phyloP scores from a whole-genome alignment of 371 early-diverging fungal genomes.

The Apophysomyces elegans region DNA sequence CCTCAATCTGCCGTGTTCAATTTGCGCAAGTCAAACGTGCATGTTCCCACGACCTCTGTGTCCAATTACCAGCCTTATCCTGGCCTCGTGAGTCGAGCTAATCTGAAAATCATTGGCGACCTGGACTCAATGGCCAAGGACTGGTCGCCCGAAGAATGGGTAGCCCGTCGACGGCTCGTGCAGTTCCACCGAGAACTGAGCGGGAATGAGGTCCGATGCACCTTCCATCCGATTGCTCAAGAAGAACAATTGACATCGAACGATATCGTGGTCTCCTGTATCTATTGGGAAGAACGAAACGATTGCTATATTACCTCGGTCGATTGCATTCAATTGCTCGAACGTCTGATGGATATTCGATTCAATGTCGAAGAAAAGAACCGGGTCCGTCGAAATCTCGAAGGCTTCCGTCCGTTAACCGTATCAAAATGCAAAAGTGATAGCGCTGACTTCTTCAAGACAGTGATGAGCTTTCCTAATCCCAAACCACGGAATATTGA shows the following conservation, averaged over 20 bases:
- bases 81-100: conserved; percentile 67
- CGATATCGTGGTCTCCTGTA: conserved; percentile 75
- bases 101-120: conserved; percentile 63
- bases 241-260: conserved; percentile 53
- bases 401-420: conserved; percentile 79
- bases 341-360: conserved; percentile 68
- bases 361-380: conserved; percentile 87
- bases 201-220: conserved; percentile 64
- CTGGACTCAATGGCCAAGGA: conserved; percentile 58
- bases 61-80: conserved; percentile 51
- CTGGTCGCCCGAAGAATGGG: conserved; percentile 63
- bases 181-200: conserved; percentile 74
- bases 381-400: conserved; percentile 82
- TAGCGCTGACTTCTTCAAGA: conserved; percentile 73
- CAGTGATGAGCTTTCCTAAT: conserved; percentile 80
- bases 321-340: conserved; percentile 76
- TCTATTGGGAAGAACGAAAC: conserved; percentile 75
- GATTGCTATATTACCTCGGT: conserved; percentile 83
- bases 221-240: conserved; percentile 66
- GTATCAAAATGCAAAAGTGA: conserved; percentile 75
- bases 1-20: conserved; percentile 14
- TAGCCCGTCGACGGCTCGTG: conserved; percentile 67
- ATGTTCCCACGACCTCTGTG: conserved; percentile 16
- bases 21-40: conserved; percentile 3
- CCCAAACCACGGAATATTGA: conserved; percentile 88